A percentile compares a stretch with the other conserved stretches of the same genome.
phyloP scores from a whole-genome alignment of 257 asterid genomes.

The Rehmannia glutinosa region DNA sequence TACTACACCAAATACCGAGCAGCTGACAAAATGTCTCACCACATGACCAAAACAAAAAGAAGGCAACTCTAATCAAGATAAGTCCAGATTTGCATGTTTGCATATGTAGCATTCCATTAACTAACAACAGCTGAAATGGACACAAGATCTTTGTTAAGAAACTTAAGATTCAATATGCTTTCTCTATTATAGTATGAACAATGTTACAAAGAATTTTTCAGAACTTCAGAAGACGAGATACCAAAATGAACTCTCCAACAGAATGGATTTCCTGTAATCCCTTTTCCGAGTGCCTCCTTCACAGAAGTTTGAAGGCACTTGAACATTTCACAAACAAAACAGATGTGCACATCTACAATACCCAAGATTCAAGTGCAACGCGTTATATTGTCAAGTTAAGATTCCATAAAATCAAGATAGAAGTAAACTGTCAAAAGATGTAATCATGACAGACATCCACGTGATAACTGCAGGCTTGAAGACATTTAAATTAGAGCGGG shows the following conservation, averaged over 20 bases:
- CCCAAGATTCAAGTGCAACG: not conserved
- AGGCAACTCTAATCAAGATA: not conserved
- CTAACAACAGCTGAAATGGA: not conserved
- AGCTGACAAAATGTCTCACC: not conserved
- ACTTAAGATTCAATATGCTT: not conserved
- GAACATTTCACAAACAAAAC: not conserved
- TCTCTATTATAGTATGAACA: not conserved
- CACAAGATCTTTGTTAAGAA: not conserved
- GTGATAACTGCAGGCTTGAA: not conserved
- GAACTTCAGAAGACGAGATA: too few relatives aligned
- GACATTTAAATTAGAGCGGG: not conserved
- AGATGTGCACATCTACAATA: not conserved
- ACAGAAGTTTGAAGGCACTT: too few relatives aligned
- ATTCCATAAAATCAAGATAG: not conserved
- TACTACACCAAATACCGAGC: not conserved
- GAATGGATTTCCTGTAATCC: not conserved
- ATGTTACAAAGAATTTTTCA: not conserved
- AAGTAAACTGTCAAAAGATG: not conserved
- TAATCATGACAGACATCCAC: not conserved
- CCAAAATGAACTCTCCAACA: not conserved
- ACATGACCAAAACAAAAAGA: not conserved
- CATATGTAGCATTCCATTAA: not conserved
- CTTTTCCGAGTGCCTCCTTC: not conserved
- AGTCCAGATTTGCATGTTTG: not conserved
- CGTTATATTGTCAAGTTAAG: not conserved